Conservation (phyloP, 1,139 yeast species). For the Yamadazyma siamensis region DNA sequence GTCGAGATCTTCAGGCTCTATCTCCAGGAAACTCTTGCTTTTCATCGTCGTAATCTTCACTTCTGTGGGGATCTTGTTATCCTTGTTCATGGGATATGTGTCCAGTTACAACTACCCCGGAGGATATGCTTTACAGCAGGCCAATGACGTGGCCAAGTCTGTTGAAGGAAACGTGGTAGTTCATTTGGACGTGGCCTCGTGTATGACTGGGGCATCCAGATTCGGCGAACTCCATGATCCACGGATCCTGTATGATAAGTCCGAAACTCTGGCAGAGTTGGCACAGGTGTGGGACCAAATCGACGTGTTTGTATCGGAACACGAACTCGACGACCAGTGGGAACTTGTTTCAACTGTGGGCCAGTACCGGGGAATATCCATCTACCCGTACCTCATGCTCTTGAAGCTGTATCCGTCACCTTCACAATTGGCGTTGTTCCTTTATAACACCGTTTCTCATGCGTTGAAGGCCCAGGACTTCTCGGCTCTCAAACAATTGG, state of each 20-base stretch:
- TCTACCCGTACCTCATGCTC: slow-evolving; percentile 16
- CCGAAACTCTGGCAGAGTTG: slow-evolving; percentile 48
- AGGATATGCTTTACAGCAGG: slow-evolving; percentile 61
- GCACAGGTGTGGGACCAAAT: slow-evolving; percentile 49
- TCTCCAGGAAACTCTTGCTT: slow-evolving; percentile 18
- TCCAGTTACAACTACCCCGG: slow-evolving; percentile 89
- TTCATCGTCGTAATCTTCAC: slow-evolving; percentile 26
- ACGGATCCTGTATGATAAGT: slow-evolving; percentile 64
- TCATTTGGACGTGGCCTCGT: slow-evolving; percentile 76
- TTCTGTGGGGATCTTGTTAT: slow-evolving; percentile 30
- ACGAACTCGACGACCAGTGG: slow-evolving; percentile 23
- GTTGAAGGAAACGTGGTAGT: slow-evolving; percentile 26
- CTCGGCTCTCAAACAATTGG: slow-evolving; percentile 15
- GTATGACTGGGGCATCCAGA: slow-evolving; percentile 83
- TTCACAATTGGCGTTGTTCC: slow-evolving; percentile 3
- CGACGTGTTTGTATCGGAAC: slow-evolving; percentile 58
- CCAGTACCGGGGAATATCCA: slow-evolving; percentile 21
- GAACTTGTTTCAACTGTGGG: slow-evolving; percentile 18
- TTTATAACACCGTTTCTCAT: slow-evolving; percentile 1
- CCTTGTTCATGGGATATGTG: slow-evolving; percentile 53
- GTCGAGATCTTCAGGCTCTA: slow-evolving; percentile 3
- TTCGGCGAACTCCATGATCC: slow-evolving; percentile 58
- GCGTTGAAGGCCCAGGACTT: slow-evolving; percentile 12
- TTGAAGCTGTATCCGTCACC: slow-evolving; percentile 10
- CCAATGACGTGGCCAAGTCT: slow-evolving; percentile 43